These are phyloP conservation scores for Apiotrichum siamense DNA, from an alignment of 1,284 basidiomycete species.

Conservation along the genomic window DNA sequence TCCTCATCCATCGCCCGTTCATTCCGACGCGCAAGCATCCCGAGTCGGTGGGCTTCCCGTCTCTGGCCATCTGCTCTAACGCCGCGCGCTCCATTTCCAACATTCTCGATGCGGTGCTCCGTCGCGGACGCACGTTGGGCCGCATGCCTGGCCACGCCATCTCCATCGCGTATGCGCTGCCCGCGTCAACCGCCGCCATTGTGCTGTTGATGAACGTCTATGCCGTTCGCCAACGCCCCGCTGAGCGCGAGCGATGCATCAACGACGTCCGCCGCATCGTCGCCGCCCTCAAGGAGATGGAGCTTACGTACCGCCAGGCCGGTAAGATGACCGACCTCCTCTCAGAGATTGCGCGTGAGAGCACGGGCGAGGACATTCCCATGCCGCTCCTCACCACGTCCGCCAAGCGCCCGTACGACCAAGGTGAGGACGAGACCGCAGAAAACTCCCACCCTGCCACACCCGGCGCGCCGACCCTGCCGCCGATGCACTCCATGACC, in stretches of 20 bases:
- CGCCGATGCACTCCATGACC: constrained; percentile 1
- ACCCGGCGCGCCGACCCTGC: constrained; percentile 4
- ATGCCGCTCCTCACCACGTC: background rate
- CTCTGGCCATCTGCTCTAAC: constrained; percentile 74
- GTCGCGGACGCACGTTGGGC: constrained; percentile 30
- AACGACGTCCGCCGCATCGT: constrained; percentile 66
- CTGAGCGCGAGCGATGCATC: constrained; percentile 59
- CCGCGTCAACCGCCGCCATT: constrained; percentile 60
- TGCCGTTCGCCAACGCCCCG: constrained; percentile 58
- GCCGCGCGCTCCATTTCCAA: constrained; percentile 73
- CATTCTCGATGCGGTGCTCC: constrained; percentile 55
- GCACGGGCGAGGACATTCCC: constrained; percentile 8
- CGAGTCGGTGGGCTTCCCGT: constrained; percentile 51
- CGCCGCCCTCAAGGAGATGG: constrained; percentile 54
- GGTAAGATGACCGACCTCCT: constrained; percentile 43
- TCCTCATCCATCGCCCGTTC: constrained; percentile 73
- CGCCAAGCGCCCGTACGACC: constrained; percentile 10
- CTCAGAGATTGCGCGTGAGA: constrained; percentile 20
- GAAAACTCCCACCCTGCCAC: background rate
- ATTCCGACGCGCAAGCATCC: constrained; percentile 54
- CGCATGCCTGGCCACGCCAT: constrained; percentile 48
- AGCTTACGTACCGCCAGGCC: constrained; percentile 51
- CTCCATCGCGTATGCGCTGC: constrained; percentile 31
- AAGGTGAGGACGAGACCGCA: background rate
- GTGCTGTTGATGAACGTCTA: constrained; percentile 68